A percentile compares a stretch with the other conserved stretches of the same genome.
These are phyloP conservation scores for Arthrobotrys entomopaga DNA, from an alignment of 2,329 filamentous ascomycete species.

Conservation along the genomic window DNA sequence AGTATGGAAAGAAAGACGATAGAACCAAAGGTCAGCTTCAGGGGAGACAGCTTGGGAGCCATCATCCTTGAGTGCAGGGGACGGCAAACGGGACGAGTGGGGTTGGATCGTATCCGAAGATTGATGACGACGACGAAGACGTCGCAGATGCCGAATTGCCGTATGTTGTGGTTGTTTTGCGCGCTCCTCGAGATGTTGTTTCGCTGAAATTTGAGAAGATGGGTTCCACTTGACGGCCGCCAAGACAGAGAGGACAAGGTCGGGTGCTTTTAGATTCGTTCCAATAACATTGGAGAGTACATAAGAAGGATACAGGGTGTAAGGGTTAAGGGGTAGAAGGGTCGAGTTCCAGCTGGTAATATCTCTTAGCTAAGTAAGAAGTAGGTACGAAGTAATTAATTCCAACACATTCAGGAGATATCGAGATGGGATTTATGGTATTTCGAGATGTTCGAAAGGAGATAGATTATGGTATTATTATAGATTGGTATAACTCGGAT, in stretches of 20 bases:
- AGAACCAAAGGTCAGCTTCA: slow-evolving; percentile 24
- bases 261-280: too few species aligned
- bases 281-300: too few species aligned
- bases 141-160: slow-evolving; percentile 9
- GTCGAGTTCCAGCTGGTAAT: too few species aligned
- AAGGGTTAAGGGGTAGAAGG: too few species aligned
- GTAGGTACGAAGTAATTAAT: too few species aligned
- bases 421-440: not conserved
- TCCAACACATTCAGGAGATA: slow-evolving; percentile 22
- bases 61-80: slow-evolving; percentile 2
- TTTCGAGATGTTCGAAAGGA: not conserved
- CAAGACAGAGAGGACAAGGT: not conserved
- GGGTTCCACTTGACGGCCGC: not conserved
- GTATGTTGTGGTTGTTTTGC: not conserved
- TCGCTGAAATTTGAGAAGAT: not conserved
- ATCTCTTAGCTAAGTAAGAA: too few species aligned
- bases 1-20: slow-evolving; percentile 33
- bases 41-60: slow-evolving; percentile 12
- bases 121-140: not conserved
- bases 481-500: too few species aligned
- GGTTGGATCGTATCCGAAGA: not conserved
- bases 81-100: not conserved
- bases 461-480: too few species aligned
- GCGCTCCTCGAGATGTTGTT: not conserved
- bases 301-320: too few species aligned